Percentiles rank a stretch among this genome's conserved stretches.
Conservation (phyloP, 345 rosid species). For the Passiflora organensis region DNA sequence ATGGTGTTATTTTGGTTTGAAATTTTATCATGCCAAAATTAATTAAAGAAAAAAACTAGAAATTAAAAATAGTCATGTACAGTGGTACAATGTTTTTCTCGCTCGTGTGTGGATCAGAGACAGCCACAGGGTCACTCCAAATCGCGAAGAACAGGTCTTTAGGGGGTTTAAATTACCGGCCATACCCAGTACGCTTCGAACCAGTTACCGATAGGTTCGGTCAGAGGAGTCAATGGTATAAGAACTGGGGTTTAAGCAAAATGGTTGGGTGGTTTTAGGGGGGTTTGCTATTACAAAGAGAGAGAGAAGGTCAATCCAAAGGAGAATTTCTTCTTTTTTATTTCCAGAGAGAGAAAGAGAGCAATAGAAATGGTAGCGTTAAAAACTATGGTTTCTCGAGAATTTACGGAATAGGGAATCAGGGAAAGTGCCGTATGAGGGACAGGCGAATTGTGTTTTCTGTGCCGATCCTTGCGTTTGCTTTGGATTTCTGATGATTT, state of each 20-base stretch:
- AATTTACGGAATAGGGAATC: slow-evolving; percentile 42
- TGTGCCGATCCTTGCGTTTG: slow-evolving; percentile 11
- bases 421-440: slow-evolving; percentile 10
- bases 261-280: slow-evolving; percentile 14
- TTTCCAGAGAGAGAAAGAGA: slow-evolving; percentile 1
- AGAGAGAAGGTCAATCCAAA: neutral
- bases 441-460: slow-evolving; percentile 11
- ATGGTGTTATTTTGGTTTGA: too few relatives aligned
- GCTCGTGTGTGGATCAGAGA: slow-evolving; percentile 1
- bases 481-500: slow-evolving; percentile 16
- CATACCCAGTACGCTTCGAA: slow-evolving; percentile 1
- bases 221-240: slow-evolving; percentile 21
- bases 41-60: too few relatives aligned
- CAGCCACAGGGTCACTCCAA: slow-evolving; percentile 11
- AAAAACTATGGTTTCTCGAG: slow-evolving; percentile 21
- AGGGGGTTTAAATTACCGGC: slow-evolving; percentile 7
- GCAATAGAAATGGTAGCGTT: slow-evolving; percentile 11
- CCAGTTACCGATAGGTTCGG: slow-evolving; percentile 16
- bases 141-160: slow-evolving; percentile 15
- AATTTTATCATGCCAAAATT: too few relatives aligned
- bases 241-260: slow-evolving; percentile 24
- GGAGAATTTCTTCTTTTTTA: too few relatives aligned
- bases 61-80: too few relatives aligned
- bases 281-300: slow-evolving; percentile 31
- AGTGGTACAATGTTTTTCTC: slow-evolving; percentile 15